phyloP scores from a whole-genome alignment of 148 eudicot species.

The Spergularia marina region DNA sequence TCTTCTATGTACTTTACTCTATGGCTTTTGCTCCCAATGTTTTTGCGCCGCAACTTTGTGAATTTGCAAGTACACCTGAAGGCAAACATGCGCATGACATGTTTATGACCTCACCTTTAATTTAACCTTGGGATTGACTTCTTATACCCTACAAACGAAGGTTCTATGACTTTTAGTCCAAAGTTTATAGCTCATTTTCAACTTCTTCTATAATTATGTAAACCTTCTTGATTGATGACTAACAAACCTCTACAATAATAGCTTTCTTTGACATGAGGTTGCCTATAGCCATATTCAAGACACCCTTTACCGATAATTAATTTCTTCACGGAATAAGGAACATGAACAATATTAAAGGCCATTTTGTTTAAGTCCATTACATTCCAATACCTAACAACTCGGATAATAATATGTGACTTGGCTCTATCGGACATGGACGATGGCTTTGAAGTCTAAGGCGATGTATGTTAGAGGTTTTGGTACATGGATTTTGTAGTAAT shows the following conservation, averaged over 20 bases:
- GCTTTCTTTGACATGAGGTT: no score
- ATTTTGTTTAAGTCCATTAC: no score
- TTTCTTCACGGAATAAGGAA: no score
- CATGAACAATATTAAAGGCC: no score
- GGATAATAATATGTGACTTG: not conserved
- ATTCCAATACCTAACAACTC: no score
- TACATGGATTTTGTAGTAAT: constrained; percentile 20
- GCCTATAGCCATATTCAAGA: no score
- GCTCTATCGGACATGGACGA: not conserved
- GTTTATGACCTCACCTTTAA: constrained; percentile 26
- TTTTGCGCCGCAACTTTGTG: constrained; percentile 13
- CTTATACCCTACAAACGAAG: constrained; percentile 10
- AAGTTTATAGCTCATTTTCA: constrained; percentile 15
- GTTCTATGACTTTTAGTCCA: constrained; percentile 7
- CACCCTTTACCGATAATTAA: no score
- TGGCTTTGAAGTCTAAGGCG: not conserved
- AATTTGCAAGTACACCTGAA: constrained; percentile 26
- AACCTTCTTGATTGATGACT: constrained; percentile 12
- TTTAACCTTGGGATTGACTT: constrained; percentile 30
- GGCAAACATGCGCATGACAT: constrained; percentile 37
- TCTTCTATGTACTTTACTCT: not conserved
- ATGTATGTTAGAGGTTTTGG: constrained; percentile 19
- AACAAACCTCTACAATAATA: not conserved
- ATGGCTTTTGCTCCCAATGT: constrained; percentile 4
- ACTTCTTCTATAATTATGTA: not conserved